These are phyloP conservation scores for Thecamonas trahens DNA, from an alignment of 78 protist genomes.

Conservation along the genomic window DNA sequence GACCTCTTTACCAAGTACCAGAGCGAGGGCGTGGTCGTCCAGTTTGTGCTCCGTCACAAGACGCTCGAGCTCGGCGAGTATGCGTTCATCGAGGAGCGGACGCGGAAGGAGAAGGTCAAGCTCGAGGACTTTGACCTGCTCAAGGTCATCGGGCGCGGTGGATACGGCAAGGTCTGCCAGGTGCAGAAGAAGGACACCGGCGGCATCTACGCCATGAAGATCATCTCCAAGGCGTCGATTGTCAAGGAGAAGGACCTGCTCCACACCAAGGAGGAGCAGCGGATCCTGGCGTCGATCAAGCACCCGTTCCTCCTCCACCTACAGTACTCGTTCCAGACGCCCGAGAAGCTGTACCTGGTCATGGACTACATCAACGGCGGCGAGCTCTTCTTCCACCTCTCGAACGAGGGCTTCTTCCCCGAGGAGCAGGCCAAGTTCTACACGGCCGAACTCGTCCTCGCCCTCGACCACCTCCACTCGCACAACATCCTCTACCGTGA, in stretches of 20 bases:
- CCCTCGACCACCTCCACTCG: slow-evolving; percentile 67
- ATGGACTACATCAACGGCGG: slow-evolving; percentile 75
- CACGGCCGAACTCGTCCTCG: slow-evolving; percentile 77
- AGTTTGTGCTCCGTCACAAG: no score
- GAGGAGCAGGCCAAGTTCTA: slow-evolving; percentile 73
- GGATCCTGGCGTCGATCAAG: slow-evolving; percentile 50
- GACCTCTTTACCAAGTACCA: no score
- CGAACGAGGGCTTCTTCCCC: slow-evolving; percentile 60
- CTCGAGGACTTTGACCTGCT: slow-evolving; percentile 59
- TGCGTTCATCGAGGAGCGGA: no score
- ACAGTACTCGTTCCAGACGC: slow-evolving; percentile 66
- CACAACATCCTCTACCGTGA: slow-evolving; percentile 51
- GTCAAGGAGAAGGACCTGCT: no score
- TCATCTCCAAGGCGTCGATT: slow-evolving; percentile 43
- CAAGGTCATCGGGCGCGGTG: slow-evolving; percentile 56
- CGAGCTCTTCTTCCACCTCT: slow-evolving; percentile 79
- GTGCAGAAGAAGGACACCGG: slow-evolving; percentile 58
- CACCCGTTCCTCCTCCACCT: slow-evolving; percentile 62
- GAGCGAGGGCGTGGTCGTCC: no score
- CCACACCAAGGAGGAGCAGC: slow-evolving; percentile 78
- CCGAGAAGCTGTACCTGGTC: slow-evolving; percentile 66
- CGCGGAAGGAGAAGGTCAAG: slow-evolving; percentile 12
- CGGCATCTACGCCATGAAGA: slow-evolving; percentile 81
- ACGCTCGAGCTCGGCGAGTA: no score
- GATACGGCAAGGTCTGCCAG: slow-evolving; percentile 59